Conservation (phyloP, 1,139 yeast genomes). For the Zygoascus hellenicus region DNA sequence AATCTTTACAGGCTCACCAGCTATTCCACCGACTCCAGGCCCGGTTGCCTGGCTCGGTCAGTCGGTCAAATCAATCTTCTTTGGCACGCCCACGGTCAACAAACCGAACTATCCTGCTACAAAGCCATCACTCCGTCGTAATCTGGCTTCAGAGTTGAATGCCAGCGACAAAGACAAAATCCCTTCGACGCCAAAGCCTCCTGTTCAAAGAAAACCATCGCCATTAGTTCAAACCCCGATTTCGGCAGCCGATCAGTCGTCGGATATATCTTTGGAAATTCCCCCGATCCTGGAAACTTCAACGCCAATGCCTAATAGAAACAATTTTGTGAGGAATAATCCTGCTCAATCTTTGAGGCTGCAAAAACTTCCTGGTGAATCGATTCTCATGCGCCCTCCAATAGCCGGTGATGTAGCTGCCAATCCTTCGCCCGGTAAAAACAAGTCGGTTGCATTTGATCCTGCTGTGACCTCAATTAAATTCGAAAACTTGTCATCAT, state of each 20-base stretch:
- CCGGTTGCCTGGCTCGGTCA: conserved; percentile 9
- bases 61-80: conserved; percentile 7
- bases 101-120: not conserved
- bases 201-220: not conserved
- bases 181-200: conserved; percentile 1
- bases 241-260: not conserved
- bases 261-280: not conserved
- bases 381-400: conserved; percentile 1
- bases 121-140: not conserved
- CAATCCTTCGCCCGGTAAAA: not conserved
- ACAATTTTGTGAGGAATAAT: not conserved
- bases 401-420: not conserved
- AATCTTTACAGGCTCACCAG: conserved; percentile 3
- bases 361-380: not conserved
- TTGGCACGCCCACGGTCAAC: conserved; percentile 6
- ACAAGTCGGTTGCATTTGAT: conserved; percentile 4
- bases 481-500: conserved; percentile 1
- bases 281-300: not conserved
- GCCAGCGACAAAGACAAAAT: not conserved
- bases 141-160: not conserved
- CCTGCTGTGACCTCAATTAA: conserved; percentile 3
- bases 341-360: not conserved
- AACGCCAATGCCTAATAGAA: not conserved
- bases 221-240: conserved; percentile 2
- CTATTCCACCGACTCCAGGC: conserved; percentile 12